Percentiles rank a stretch among this genome's conserved stretches.
Evolutionary conservation across 2,329 filamentous ascomycete species (phyloP).

Genomic region (Aspergillus proliferans): DNA sequence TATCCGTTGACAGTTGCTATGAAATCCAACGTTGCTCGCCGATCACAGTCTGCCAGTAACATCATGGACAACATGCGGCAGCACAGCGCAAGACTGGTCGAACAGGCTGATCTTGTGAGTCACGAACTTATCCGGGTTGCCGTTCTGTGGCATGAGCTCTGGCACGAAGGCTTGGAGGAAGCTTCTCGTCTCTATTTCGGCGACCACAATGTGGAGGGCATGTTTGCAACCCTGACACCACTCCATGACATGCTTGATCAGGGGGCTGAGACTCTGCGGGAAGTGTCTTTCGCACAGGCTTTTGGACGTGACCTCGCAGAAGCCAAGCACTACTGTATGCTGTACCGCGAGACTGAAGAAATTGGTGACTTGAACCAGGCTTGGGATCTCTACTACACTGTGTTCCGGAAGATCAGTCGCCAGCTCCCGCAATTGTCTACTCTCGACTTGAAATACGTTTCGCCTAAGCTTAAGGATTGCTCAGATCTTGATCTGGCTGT

Average conservation of each 20-base stretch:
- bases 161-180: conserved; percentile 97
- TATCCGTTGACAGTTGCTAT: conserved; percentile 97
- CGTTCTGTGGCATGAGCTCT: conserved; percentile 96
- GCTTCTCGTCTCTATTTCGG: conserved; percentile 95
- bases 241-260: conserved; percentile 86
- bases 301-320: conserved; percentile 94
- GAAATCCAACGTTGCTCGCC: conserved; percentile 82
- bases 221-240: conserved; percentile 86
- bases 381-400: conserved; percentile 98
- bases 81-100: conserved; percentile 85
- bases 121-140: conserved; percentile 95
- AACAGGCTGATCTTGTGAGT: conserved; percentile 92
- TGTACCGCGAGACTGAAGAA: conserved; percentile 82
- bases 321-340: conserved; percentile 90
- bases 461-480: conserved; percentile 80
- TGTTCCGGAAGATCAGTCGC: conserved; percentile 90
- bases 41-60: conserved; percentile 78
- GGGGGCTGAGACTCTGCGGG: conserved; percentile 85
- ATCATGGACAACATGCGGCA: conserved; percentile 99
- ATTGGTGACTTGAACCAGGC: conserved; percentile 94
- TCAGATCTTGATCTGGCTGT: conserved; percentile 85
- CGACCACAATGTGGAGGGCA: conserved; percentile 93
- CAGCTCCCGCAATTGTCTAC: conserved; percentile 89
- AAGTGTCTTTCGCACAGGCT: conserved; percentile 95
- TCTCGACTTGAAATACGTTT: conserved; percentile 93